Evolutionary conservation across 305 asterid species (phyloP).

Genomic region (Fraxinus platypoda): DNA sequence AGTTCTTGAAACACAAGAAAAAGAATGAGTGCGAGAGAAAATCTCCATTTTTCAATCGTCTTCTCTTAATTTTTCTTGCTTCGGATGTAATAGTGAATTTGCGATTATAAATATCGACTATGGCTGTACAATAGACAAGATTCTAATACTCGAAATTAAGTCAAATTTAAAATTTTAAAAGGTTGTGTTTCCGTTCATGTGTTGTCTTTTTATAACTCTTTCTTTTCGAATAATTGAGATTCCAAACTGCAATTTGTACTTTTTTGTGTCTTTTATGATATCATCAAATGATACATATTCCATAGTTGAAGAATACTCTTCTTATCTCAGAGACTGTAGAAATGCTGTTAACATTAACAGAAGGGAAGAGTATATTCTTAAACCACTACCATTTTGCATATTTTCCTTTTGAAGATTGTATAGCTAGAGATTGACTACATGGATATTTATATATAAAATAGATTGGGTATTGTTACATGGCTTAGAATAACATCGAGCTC

Average conservation of each 20-base stretch:
- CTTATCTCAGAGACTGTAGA: neutral
- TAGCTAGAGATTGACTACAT: neutral
- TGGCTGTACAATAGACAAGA: no score
- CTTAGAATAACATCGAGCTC: neutral
- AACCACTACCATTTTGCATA: neutral
- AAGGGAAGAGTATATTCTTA: neutral
- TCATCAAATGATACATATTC: neutral
- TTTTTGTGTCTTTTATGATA: neutral
- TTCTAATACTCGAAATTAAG: neutral
- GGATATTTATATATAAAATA: no score
- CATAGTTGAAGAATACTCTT: neutral
- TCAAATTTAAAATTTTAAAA: neutral
- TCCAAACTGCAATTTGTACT: neutral
- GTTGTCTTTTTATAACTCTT: neutral
- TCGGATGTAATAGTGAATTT: no score
- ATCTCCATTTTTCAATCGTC: no score
- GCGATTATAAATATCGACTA: no score
- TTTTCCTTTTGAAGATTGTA: neutral
- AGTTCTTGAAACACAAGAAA: no score
- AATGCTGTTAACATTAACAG: neutral
- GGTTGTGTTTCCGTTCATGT: neutral
- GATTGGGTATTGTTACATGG: neutral
- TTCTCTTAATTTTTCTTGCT: no score
- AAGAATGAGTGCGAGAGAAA: no score
- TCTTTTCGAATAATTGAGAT: neutral